These are phyloP conservation scores for Sistotremastrum suecicum DNA, from an alignment of 768 basidiomycete genomes.

Conservation along the genomic window DNA sequence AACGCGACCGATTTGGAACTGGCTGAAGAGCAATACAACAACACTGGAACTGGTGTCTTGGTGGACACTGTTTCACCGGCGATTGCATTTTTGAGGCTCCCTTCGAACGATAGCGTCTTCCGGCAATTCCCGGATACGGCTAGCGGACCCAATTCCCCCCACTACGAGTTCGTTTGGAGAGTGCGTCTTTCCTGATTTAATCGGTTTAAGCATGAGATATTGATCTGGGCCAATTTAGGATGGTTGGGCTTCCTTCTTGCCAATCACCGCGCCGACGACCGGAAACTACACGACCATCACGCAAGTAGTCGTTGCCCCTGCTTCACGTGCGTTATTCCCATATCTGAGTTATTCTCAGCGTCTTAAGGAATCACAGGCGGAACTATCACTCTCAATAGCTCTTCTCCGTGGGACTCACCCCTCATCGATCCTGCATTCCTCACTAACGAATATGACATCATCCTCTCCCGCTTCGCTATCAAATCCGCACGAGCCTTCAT, in stretches of 20 bases:
- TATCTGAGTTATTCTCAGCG: neutral
- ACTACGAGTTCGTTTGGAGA: slow-evolving; percentile 6
- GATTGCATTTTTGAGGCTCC: slow-evolving; percentile 5
- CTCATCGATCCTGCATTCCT: slow-evolving; percentile 16
- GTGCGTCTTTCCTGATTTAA: neutral
- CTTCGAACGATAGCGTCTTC: slow-evolving; percentile 4
- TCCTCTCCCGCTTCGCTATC: slow-evolving; percentile 12
- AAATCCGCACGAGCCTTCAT: slow-evolving; percentile 1
- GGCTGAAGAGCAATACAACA: slow-evolving; percentile 7
- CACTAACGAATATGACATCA: slow-evolving; percentile 13
- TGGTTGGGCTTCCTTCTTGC: too few relatives aligned
- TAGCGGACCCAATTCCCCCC: slow-evolving; percentile 7
- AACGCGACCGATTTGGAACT: slow-evolving; percentile 4
- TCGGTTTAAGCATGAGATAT: slow-evolving; percentile 1
- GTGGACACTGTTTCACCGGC: neutral
- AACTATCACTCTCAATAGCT: slow-evolving; percentile 11
- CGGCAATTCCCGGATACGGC: slow-evolving; percentile 5
- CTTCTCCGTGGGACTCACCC: slow-evolving; percentile 13
- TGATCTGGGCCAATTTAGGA: slow-evolving; percentile 1
- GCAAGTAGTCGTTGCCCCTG: slow-evolving; percentile 9
- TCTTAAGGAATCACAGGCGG: slow-evolving; percentile 10
- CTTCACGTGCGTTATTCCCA: slow-evolving; percentile 9
- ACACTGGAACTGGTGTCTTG: slow-evolving; percentile 4
- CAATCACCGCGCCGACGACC: slow-evolving; percentile 4
- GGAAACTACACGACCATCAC: slow-evolving; percentile 10